A percentile compares a stretch with the other conserved stretches of the same genome.
These are phyloP conservation scores for Podospora anserina DNA, from an alignment of 495 filamentous ascomycete species.

Conservation along the genomic window DNA sequence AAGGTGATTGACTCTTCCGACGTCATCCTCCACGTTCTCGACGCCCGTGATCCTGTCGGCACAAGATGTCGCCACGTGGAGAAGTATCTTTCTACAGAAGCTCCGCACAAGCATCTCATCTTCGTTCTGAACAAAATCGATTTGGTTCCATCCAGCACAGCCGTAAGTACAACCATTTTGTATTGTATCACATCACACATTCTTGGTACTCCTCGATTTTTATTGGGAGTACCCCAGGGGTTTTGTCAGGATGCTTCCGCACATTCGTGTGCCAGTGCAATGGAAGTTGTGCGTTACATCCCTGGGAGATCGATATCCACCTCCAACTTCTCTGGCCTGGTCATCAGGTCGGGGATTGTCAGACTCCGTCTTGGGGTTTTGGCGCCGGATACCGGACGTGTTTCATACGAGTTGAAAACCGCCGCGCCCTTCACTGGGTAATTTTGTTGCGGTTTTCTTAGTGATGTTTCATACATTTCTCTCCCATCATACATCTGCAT, in stretches of 20 bases:
- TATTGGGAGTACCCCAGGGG: slow-evolving; percentile 49
- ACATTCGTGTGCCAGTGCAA: slow-evolving; percentile 42
- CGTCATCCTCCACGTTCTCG: slow-evolving; percentile 90
- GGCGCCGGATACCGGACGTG: slow-evolving; percentile 61
- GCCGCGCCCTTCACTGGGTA: slow-evolving; percentile 41
- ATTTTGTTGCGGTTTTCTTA: slow-evolving; percentile 81
- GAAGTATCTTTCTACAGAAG: slow-evolving; percentile 89
- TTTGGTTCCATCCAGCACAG: slow-evolving; percentile 86
- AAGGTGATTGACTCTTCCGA: slow-evolving; percentile 98
- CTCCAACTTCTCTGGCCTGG: slow-evolving; percentile 60
- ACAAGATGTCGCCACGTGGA: slow-evolving; percentile 88
- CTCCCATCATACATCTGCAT: slow-evolving; percentile 15
- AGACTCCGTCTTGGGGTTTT: slow-evolving; percentile 81
- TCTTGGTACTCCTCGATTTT: slow-evolving; percentile 12
- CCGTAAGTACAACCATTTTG: slow-evolving; percentile 65
- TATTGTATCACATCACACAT: neutral
- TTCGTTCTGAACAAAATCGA: slow-evolving; percentile 91
- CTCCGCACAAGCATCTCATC: slow-evolving; percentile 70
- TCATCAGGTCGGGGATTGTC: slow-evolving; percentile 60
- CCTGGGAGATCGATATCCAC: slow-evolving; percentile 81
- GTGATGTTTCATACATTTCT: slow-evolving; percentile 93
- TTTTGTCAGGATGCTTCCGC: slow-evolving; percentile 91
- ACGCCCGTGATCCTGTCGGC: slow-evolving; percentile 86
- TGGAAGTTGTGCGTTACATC: slow-evolving; percentile 95
- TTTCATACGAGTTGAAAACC: slow-evolving; percentile 84